Conservation (phyloP, 768 basidiomycete species). For the Pleurotus eryngii region DNA sequence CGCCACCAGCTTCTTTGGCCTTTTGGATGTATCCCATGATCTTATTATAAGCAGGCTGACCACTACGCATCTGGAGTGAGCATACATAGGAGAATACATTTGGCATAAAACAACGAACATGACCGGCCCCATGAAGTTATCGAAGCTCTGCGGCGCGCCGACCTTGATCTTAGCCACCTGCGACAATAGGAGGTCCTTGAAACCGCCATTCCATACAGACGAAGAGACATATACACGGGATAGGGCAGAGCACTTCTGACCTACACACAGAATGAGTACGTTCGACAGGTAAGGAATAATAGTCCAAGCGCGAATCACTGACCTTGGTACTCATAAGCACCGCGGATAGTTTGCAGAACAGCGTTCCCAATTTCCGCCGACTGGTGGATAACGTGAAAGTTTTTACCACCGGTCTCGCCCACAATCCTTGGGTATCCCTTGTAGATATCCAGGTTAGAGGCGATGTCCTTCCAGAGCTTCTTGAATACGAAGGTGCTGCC, state of each 20-base stretch:
- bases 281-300: neutral
- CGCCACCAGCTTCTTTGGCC: conserved; percentile 86
- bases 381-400: conserved; percentile 92
- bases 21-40: conserved; percentile 79
- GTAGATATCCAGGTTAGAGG: conserved; percentile 83
- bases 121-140: conserved; percentile 93
- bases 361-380: conserved; percentile 87
- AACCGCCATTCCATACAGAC: conserved; percentile 77
- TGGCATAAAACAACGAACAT: conserved; percentile 51
- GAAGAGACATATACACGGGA: conserved; percentile 89
- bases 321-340: conserved; percentile 96
- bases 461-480: conserved; percentile 95
- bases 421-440: conserved; percentile 90
- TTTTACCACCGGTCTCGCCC: conserved; percentile 98
- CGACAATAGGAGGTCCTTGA: conserved; percentile 72
- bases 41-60: conserved; percentile 85
- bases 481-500: conserved; percentile 95
- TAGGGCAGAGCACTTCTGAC: conserved; percentile 96
- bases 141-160: conserved; percentile 71
- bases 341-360: conserved; percentile 84
- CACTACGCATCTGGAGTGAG: conserved; percentile 37
- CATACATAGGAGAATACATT: too few relatives aligned
- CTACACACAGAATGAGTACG: conserved; percentile 30
- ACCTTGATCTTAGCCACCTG: conserved; percentile 86
- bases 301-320: conserved; percentile 4